A percentile compares a stretch with the other conserved stretches of the same genome.
Conservation (phyloP, 768 basidiomycete genomes). For the Neoboletus brunneissimus region DNA sequence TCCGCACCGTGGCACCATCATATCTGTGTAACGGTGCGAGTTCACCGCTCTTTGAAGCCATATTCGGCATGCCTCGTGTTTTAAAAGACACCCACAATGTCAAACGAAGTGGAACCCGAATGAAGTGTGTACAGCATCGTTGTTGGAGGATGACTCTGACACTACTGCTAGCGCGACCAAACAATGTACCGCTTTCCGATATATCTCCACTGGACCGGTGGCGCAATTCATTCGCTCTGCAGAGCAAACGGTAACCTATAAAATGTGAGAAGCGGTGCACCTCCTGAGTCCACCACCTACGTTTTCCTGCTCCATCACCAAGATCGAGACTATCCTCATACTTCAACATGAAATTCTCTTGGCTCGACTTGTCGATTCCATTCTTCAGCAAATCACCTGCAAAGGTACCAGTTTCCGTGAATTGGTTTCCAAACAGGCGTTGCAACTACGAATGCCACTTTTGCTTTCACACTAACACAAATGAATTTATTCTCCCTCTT, state of each 20-base stretch:
- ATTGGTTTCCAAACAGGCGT: conserved; percentile 27
- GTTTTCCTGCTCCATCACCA: background rate
- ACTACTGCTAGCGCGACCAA: background rate
- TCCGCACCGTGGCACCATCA: background rate
- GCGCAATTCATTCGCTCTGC: background rate
- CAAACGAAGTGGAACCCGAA: background rate
- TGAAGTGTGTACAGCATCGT: too few relatives aligned
- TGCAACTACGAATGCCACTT: conserved; percentile 40
- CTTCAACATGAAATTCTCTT: conserved; percentile 11
- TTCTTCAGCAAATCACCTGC: conserved; percentile 11
- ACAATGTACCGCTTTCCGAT: background rate
- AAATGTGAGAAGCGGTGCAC: background rate
- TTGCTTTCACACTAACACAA: conserved; percentile 41
- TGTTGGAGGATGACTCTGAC: background rate
- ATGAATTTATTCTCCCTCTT: conserved; percentile 34
- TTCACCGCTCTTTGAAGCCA: background rate
- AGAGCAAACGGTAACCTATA: background rate
- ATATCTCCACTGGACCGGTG: background rate
- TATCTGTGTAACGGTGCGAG: background rate
- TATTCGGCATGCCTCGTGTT: background rate
- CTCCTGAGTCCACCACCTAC: background rate
- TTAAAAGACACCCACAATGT: background rate
- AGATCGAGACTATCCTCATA: background rate
- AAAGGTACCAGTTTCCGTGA: conserved; percentile 22
- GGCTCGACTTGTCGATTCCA: conserved; percentile 19